Evolutionary conservation across 2,329 filamentous ascomycete genomes (phyloP).

Genomic region (Fusarium irregulare): DNA sequence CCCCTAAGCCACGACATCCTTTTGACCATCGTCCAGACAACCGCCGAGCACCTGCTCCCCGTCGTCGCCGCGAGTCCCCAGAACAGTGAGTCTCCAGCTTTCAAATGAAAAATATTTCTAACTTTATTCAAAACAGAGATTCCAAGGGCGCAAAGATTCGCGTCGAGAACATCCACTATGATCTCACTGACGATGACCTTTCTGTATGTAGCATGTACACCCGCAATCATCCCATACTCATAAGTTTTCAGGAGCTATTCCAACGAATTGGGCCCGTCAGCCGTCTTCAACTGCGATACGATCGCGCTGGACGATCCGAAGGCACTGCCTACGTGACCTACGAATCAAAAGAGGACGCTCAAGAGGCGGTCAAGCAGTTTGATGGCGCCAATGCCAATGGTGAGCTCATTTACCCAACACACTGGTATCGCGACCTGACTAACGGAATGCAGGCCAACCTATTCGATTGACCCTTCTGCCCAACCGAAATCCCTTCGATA

Average conservation of each 20-base stretch:
- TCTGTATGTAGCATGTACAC: conserved; percentile 64
- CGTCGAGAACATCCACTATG: conserved; percentile 93
- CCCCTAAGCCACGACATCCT: conserved; percentile 6
- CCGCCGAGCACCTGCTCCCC: conserved; percentile 56
- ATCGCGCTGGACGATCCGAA: conserved; percentile 88
- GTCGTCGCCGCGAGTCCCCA: conserved; percentile 58
- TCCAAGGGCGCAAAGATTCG: conserved; percentile 75
- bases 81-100: conserved; percentile 48
- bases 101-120: conserved; percentile 20
- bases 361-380: conserved; percentile 80
- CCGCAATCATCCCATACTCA: conserved; percentile 41
- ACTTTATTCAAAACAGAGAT: conserved; percentile 54
- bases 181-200: conserved; percentile 85
- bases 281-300: conserved; percentile 80
- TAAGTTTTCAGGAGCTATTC: conserved; percentile 76
- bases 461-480: conserved; percentile 79
- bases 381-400: conserved; percentile 92
- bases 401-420: conserved; percentile 42
- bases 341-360: conserved; percentile 75
- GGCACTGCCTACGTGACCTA: conserved; percentile 89
- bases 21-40: conserved; percentile 50
- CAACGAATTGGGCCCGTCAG: conserved; percentile 77
- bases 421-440: not conserved
- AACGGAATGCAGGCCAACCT: conserved; percentile 70
- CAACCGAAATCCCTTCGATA: conserved; percentile 67